These are phyloP conservation scores for Chalciporus chontae DNA, from an alignment of 768 basidiomycete species.

Conservation along the genomic window DNA sequence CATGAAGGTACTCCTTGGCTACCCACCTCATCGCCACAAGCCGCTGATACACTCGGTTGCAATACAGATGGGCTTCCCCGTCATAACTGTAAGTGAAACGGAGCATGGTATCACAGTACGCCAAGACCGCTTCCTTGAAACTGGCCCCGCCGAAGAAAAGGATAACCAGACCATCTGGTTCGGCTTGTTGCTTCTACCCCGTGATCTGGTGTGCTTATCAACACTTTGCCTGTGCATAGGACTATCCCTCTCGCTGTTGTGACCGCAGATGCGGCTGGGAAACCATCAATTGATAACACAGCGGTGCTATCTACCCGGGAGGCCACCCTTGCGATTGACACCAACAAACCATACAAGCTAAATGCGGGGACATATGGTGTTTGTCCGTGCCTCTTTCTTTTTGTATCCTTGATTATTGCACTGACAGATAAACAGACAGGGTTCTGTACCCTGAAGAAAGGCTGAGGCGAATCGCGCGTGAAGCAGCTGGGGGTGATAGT, in stretches of 20 bases:
- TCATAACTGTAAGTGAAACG: conserved; percentile 81
- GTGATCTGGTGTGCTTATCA: neutral
- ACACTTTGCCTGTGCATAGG: conserved; percentile 40
- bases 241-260: conserved; percentile 76
- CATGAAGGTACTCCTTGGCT: conserved; percentile 48
- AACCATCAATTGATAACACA: conserved; percentile 54
- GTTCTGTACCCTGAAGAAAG: conserved; percentile 83
- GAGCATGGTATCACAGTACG: conserved; percentile 68
- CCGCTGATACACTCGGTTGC: neutral
- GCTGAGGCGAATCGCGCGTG: conserved; percentile 70
- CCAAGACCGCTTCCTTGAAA: conserved; percentile 91
- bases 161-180: conserved; percentile 90
- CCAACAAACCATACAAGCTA: conserved; percentile 77
- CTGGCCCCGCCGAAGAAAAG: conserved; percentile 70
- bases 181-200: conserved; percentile 3
- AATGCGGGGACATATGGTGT: conserved; percentile 88
- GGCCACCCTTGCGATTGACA: conserved; percentile 66
- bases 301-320: conserved; percentile 69
- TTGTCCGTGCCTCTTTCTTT: conserved; percentile 49
- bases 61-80: conserved; percentile 74
- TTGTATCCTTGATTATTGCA: neutral
- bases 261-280: conserved; percentile 57
- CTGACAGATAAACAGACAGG: conserved; percentile 50
- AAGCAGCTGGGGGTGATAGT: conserved; percentile 65
- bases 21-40: neutral